Base-by-base conservation (phyloP, 2,329 filamentous ascomycete species). In the Cercospora brassicicola region DNA sequence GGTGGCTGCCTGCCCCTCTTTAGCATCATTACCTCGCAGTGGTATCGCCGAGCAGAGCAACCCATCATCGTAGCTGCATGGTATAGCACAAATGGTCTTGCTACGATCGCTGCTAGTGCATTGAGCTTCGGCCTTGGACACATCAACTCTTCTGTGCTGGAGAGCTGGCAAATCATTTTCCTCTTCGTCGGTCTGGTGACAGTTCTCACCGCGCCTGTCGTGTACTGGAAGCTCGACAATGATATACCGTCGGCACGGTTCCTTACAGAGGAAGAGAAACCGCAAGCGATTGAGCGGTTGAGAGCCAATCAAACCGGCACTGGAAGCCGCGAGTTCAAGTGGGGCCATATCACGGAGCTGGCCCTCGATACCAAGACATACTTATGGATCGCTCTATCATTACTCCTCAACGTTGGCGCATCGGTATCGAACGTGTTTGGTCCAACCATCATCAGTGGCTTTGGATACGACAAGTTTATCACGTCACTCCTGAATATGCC, bases 401-500 rank as follows among this genome's bases (percentile, higher is more conserved):
- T 91, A 36, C 82, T 88, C 20, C 84, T 90, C 62, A 91, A 90
- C 74, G 84, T 89, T n/a, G 87, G 87, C 0, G 86, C 88, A 1
- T 81, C 83, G 10, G 88, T 90, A 2, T 87, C 85, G 23, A 90
- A 87, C 74, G 88, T 85, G 1, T 91, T 91, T 67, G 88, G 88
- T 0, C 88, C 89, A 0, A 79, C 90, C 8, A 89, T 91, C 65
- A 77, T 91, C 4, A 80, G 80, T 7, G 87, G 87, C 0, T 82
- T 91, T 1, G 87, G 87, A 0, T 89, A 86, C 69, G 83, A 88
- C 75, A 84, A 85, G 64, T 86, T 84, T 76, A 80, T 73, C 2
- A 86, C 87, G 0, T 87, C 85, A 3, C 79, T 91, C 3, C 82
- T 91, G 18, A 90, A 89, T 74, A 90, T 91, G 71, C 89, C 89